Evolutionary conservation across 2,329 filamentous ascomycete species (phyloP).

Genomic region (Boeremia exigua): DNA sequence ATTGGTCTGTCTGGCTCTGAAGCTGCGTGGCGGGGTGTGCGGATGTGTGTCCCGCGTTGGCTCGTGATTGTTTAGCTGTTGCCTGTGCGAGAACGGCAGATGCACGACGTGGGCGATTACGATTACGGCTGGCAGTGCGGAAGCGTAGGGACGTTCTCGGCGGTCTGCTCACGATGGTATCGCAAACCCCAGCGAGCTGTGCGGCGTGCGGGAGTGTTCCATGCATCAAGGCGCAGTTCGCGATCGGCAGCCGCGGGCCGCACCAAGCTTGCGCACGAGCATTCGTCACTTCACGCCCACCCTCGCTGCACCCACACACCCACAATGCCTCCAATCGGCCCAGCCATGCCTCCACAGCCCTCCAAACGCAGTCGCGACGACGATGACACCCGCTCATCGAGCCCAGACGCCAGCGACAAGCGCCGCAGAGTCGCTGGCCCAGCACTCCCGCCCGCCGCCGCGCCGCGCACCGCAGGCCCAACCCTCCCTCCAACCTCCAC

Average conservation of each 20-base stretch:
- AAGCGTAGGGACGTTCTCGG: neutral
- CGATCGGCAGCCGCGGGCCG: slow-evolving; percentile 26
- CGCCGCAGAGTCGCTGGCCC: slow-evolving; percentile 62
- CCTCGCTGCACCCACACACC: neutral
- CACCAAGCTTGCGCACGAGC: slow-evolving; percentile 14
- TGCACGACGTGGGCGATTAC: neutral
- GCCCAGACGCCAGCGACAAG: slow-evolving; percentile 55
- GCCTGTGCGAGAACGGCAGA: neutral
- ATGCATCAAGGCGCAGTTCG: slow-evolving; percentile 1
- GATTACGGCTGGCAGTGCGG: neutral
- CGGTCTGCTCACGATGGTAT: neutral
- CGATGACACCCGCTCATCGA: slow-evolving; percentile 49
- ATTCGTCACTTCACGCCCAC: neutral
- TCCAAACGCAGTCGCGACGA: slow-evolving; percentile 58
- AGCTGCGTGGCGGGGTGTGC: neutral
- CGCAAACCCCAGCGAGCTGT: neutral
- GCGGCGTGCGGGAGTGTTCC: slow-evolving; percentile 19
- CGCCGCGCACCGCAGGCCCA: slow-evolving; percentile 57
- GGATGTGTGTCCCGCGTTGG: neutral
- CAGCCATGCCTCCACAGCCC: slow-evolving; percentile 71
- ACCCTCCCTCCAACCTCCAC: slow-evolving; percentile 55
- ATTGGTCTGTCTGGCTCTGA: neutral
- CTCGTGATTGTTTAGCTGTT: neutral
- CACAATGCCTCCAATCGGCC: slow-evolving; percentile 69
- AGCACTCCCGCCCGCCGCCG: slow-evolving; percentile 57